Percentiles rank a stretch among this genome's conserved stretches.
Evolutionary conservation across 805 yeast species (phyloP).

Genomic region (Komagataella pastoris): DNA sequence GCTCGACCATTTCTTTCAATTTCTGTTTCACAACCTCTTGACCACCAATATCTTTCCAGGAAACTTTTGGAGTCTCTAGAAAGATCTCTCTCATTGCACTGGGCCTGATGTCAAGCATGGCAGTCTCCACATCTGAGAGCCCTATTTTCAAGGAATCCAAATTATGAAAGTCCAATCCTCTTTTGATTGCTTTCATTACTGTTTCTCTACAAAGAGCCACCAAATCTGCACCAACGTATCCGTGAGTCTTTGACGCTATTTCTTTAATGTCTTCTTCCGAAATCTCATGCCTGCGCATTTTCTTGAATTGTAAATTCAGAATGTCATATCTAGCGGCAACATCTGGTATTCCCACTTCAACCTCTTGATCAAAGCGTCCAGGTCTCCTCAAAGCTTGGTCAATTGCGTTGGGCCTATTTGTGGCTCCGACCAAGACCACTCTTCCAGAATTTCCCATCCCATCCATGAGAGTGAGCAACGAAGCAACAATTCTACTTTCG

Average conservation of each 20-base stretch:
- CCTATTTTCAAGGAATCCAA: slow-evolving; percentile 27
- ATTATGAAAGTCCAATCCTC: slow-evolving; percentile 22
- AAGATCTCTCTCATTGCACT: slow-evolving; percentile 96
- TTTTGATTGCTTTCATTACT: slow-evolving; percentile 68
- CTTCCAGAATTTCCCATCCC: slow-evolving; percentile 55
- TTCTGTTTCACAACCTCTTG: slow-evolving; percentile 73
- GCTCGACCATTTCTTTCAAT: slow-evolving; percentile 78
- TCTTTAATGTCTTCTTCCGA: slow-evolving; percentile 38
- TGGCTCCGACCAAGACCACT: slow-evolving; percentile 73
- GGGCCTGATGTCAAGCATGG: slow-evolving; percentile 75
- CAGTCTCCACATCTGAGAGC: slow-evolving; percentile 48
- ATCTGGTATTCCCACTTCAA: slow-evolving; percentile 91
- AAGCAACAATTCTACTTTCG: slow-evolving; percentile 83
- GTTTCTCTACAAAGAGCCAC: slow-evolving; percentile 81
- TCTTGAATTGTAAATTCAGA: slow-evolving; percentile 42
- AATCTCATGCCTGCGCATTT: slow-evolving; percentile 40
- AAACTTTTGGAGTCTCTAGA: slow-evolving; percentile 85
- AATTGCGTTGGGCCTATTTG: slow-evolving; percentile 82
- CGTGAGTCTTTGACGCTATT: slow-evolving; percentile 77
- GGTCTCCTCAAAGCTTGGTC: slow-evolving; percentile 89
- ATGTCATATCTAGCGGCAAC: slow-evolving; percentile 67
- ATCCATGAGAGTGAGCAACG: slow-evolving; percentile 72
- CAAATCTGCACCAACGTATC: slow-evolving; percentile 95
- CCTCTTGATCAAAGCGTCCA: slow-evolving; percentile 87
- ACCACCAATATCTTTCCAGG: slow-evolving; percentile 95